These are phyloP conservation scores for Fusarium sp. DNA, from an alignment of 2,329 filamentous ascomycete species.

Conservation along the genomic window DNA sequence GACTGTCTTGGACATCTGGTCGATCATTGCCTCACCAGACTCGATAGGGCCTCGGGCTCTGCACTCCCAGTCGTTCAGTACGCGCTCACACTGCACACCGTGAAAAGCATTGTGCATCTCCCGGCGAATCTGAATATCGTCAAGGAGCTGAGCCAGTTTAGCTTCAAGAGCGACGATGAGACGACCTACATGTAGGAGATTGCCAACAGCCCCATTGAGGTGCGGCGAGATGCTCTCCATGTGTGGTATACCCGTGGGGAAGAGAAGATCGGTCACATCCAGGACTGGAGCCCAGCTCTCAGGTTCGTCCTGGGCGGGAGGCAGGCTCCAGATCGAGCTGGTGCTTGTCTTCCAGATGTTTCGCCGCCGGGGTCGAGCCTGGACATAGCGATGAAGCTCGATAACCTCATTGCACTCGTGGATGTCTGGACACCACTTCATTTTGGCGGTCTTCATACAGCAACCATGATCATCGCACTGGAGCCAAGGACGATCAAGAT, in stretches of 20 bases:
- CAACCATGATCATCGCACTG: conserved; percentile 45
- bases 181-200: conserved; percentile 9
- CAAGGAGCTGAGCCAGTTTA: not conserved
- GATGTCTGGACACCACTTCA: conserved; percentile 28
- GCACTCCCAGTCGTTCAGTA: conserved; percentile 36
- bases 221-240: not conserved
- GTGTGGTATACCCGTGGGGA: conserved; percentile 1
- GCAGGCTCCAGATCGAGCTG: not conserved
- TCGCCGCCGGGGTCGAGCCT: conserved; percentile 3
- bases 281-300: not conserved
- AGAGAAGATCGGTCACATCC: conserved; percentile 8
- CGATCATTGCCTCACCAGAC: not conserved
- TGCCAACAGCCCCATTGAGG: conserved; percentile 4
- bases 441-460: conserved; percentile 35
- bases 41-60: not conserved
- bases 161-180: conserved; percentile 9
- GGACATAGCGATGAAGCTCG: conserved; percentile 37
- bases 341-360: conserved; percentile 6
- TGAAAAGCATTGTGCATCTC: conserved; percentile 11
- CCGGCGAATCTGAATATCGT: not conserved
- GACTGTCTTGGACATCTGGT: not conserved
- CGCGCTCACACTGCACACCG: conserved; percentile 23
- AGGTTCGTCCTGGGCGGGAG: not conserved
- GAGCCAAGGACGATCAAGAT: conserved; percentile 6
- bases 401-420: conserved; percentile 14